Conservation (phyloP, 176 grass and related monocot species). For the Rhynchospora pubera region DNA sequence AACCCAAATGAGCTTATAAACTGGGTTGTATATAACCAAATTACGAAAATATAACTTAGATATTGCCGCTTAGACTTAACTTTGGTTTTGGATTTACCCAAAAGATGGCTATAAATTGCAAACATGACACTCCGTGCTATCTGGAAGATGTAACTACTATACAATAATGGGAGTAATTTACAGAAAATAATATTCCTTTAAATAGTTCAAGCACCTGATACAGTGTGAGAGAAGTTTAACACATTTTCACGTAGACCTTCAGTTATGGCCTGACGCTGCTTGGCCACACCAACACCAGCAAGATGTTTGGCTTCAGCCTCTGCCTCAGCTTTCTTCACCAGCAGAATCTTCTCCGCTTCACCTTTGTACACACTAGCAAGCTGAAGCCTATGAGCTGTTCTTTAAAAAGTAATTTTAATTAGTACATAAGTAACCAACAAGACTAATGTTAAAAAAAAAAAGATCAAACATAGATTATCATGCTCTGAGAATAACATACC, state of each 20-base stretch:
- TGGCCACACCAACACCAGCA: slow-evolving; percentile 68
- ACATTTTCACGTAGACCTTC: slow-evolving; percentile 89
- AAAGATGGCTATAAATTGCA: background rate
- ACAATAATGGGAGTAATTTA: background rate
- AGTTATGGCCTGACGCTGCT: slow-evolving; percentile 89
- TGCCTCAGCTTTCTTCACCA: slow-evolving; percentile 96
- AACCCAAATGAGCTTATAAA: no score
- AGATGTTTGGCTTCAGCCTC: slow-evolving; percentile 97
- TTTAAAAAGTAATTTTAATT: background rate
- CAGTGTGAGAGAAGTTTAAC: slow-evolving; percentile 73
- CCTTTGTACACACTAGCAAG: slow-evolving; percentile 98
- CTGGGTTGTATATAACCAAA: no score
- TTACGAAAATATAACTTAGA: no score
- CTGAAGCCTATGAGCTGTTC: slow-evolving; percentile 79
- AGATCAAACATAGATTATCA: background rate
- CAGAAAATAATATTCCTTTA: background rate
- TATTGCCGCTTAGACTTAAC: no score
- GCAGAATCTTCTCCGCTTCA: slow-evolving; percentile 83
- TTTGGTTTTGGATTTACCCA: no score
- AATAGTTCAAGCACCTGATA: slow-evolving; percentile 33
- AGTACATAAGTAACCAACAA: background rate
- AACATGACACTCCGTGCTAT: background rate
- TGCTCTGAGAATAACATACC: slow-evolving; percentile 30
- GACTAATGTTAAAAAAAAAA: background rate
- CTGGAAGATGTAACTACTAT: background rate